Evolutionary conservation across 768 basidiomycete genomes (phyloP).

Genomic region (Tylopilus vinaceipallidus): DNA sequence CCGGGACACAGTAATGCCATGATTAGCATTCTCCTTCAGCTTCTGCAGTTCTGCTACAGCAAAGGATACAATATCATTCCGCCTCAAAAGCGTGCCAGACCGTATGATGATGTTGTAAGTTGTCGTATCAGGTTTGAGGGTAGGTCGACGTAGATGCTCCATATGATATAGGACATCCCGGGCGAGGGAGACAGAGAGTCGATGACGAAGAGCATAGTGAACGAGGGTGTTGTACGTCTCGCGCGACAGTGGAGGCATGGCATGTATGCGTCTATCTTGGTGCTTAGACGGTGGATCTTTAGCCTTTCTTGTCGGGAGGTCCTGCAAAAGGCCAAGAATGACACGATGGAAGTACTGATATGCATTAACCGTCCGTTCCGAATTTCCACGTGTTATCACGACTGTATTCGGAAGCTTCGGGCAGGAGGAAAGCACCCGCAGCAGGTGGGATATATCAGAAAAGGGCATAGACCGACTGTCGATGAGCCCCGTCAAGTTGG

Average conservation of each 20-base stretch:
- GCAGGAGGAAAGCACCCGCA: conserved; percentile 46
- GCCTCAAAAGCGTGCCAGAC: conserved; percentile 49
- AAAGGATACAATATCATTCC: conserved; percentile 40
- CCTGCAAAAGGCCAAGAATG: conserved; percentile 39
- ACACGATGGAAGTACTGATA: conserved; percentile 49
- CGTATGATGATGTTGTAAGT: conserved; percentile 62
- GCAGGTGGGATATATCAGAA: conserved; percentile 41
- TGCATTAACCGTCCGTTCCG: conserved; percentile 35
- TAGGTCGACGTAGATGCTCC: conserved; percentile 39
- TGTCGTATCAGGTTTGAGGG: conserved; percentile 43
- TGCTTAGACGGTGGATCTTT: conserved; percentile 19
- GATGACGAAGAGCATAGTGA: conserved; percentile 63
- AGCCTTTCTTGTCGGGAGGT: conserved; percentile 28
- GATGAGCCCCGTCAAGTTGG: conserved; percentile 52
- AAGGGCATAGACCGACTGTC: conserved; percentile 50
- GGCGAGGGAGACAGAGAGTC: conserved; percentile 49
- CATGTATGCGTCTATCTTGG: neutral
- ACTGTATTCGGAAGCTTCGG: conserved; percentile 41
- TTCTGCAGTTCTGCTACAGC: conserved; percentile 37
- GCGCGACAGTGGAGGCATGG: conserved; percentile 37
- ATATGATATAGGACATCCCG: conserved; percentile 54
- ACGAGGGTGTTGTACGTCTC: conserved; percentile 60
- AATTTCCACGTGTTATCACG: conserved; percentile 34
- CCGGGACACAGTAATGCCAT: conserved; percentile 25
- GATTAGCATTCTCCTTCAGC: conserved; percentile 17